These are phyloP conservation scores for Kwoniella shivajii DNA, from an alignment of 1,284 basidiomycete species.

Conservation along the genomic window DNA sequence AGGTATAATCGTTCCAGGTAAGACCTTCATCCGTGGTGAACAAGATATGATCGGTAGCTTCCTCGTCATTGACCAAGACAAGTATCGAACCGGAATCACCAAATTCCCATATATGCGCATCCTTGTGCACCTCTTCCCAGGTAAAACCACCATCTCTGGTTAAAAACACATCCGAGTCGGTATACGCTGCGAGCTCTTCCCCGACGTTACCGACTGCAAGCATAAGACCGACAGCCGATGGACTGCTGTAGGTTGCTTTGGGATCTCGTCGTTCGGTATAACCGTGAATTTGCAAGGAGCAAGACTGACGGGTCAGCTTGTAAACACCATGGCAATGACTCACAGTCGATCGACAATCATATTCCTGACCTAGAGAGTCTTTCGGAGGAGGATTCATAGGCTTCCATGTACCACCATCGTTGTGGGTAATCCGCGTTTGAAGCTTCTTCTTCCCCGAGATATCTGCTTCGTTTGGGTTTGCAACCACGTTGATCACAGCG, in stretches of 20 bases:
- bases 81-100: conserved; percentile 95
- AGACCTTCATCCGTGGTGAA: conserved; percentile 88
- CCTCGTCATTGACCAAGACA: conserved; percentile 92
- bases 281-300: conserved; percentile 88
- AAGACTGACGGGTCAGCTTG: conserved; percentile 60
- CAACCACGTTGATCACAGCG: conserved; percentile 86
- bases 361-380: conserved; percentile 77
- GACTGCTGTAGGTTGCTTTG: conserved; percentile 86
- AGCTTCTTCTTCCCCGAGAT: conserved; percentile 75
- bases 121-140: conserved; percentile 98
- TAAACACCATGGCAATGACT: background rate
- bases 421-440: conserved; percentile 89
- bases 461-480: conserved; percentile 75
- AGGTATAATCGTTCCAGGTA: conserved; percentile 84
- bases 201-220: conserved; percentile 99
- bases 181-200: conserved; percentile 75
- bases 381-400: conserved; percentile 69
- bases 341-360: conserved; percentile 74
- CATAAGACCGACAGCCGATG: conserved; percentile 86
- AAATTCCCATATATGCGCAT: conserved; percentile 96
- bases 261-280: conserved; percentile 92
- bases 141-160: conserved; percentile 95
- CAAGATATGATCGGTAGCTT: conserved; percentile 82
- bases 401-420: conserved; percentile 93
- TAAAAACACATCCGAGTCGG: conserved; percentile 91